Base-by-base conservation (phyloP, 2,329 filamentous ascomycete species). In the Scolecobasidium constrictum region DNA sequence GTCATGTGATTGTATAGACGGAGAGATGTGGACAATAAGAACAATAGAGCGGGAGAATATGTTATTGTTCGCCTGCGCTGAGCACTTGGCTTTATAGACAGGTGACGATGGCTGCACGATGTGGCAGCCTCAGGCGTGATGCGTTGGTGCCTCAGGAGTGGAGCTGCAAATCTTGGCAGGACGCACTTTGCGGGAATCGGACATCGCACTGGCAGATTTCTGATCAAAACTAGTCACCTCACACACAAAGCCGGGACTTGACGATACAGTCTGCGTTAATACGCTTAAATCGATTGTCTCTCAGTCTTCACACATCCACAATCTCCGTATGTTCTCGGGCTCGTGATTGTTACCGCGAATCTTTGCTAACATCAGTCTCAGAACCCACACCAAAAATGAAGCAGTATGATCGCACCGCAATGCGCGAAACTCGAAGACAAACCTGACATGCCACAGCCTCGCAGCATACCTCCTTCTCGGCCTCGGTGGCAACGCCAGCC, bases 261-360 rank as follows among this genome's bases (percentile, higher is more conserved):
- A 92, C 86, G 87, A 82, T 77, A 93, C 90, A 95, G 90, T 96
- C 90, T 94, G 90, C 90, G 88, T 83, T 77, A 81, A 84, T 67
- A 85, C 87, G 90, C 90, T 95, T 94, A 94, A 96, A 94, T 83
- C 80, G 90, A 96, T 96, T 96, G 90, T 87, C 74, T 83, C 83
- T 88, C 84, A 75, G 82, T 28, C 40, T 37, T 34, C 11, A 35
- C 23, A 17, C 28, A 38, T 47, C 36, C 35, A n/a, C 7, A 21
- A 13, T 11, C 11, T 6, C 35, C 18, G 15, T 41, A 13, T 19
- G 39, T 21, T 11, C n/a, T 17, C n/a, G 26, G n/a, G n/a, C n/a
- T 31, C 26, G 9, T n/a, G 9, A n/a, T 31, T 31, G 9, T n/a
- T n/a, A 31, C 9, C 9, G 26, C 11, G 19, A 43, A 21, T 35